Conservation (phyloP, 352 stramenopile genomes). For the Pseudoperonospora humuli region DNA sequence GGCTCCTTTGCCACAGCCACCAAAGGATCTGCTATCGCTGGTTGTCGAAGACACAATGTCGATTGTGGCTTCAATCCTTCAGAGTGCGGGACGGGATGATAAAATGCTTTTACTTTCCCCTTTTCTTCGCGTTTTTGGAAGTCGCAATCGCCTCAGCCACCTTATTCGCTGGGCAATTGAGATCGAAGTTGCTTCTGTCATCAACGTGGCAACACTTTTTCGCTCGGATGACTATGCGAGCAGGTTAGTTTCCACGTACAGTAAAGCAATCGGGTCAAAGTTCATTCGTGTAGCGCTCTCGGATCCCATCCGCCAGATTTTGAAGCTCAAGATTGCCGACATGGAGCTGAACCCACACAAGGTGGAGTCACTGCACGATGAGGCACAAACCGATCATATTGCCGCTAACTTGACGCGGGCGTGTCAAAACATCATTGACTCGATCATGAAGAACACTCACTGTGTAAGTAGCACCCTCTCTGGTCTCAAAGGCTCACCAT, state of each 20-base stretch:
- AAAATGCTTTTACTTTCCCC: slow-evolving; percentile 66
- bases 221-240: slow-evolving; percentile 71
- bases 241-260: slow-evolving; percentile 64
- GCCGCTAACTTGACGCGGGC: slow-evolving; percentile 75
- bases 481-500: too few species aligned
- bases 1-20: slow-evolving; percentile 9
- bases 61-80: slow-evolving; percentile 65
- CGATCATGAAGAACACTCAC: slow-evolving; percentile 58
- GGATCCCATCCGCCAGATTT: slow-evolving; percentile 56
- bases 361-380: slow-evolving; percentile 35
- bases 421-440: slow-evolving; percentile 78
- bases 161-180: slow-evolving; percentile 73
- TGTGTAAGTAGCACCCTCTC: slow-evolving; percentile 16
- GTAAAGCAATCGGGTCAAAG: slow-evolving; percentile 59
- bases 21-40: slow-evolving; percentile 41
- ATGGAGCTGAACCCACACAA: slow-evolving; percentile 67
- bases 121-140: slow-evolving; percentile 58
- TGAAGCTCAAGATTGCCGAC: slow-evolving; percentile 57
- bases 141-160: slow-evolving; percentile 43
- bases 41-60: slow-evolving; percentile 68
- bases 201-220: slow-evolving; percentile 74
- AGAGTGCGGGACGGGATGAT: slow-evolving; percentile 63
- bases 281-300: slow-evolving; percentile 57
- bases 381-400: slow-evolving; percentile 33
- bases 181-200: slow-evolving; percentile 61